phyloP scores from a whole-genome alignment of 2,329 filamentous ascomycete species.

The Diaporthe helianthi region DNA sequence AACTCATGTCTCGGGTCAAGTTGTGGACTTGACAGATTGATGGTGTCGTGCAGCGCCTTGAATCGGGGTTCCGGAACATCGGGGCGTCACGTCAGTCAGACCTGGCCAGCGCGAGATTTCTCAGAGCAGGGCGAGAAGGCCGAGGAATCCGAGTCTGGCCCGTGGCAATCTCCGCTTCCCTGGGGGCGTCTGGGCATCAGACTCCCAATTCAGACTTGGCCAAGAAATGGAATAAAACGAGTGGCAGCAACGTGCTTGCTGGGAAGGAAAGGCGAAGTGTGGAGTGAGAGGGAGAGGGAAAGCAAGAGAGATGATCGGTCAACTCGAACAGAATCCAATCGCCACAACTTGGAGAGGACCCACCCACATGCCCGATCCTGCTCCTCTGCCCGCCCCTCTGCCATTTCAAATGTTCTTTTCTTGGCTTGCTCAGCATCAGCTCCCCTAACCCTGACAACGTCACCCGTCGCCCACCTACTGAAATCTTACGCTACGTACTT shows the following conservation, averaged over 20 bases:
- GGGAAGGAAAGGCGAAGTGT: not conserved
- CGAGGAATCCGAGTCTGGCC: conserved; percentile 10
- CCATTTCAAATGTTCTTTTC: not conserved
- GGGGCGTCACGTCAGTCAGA: conserved; percentile 7
- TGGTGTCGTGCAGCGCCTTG: not conserved
- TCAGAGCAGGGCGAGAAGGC: not conserved
- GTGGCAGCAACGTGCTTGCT: not conserved
- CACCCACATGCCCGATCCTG: conserved; percentile 21
- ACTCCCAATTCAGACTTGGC: not conserved
- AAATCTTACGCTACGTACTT: no score
- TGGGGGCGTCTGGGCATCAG: no score
- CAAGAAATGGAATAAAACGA: not conserved
- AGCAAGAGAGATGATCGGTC: not conserved
- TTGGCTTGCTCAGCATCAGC: not conserved
- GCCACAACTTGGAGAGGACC: not conserved
- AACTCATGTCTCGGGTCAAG: conserved; percentile 28
- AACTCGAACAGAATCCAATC: not conserved
- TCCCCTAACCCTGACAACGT: conserved; percentile 23
- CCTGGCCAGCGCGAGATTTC: conserved; percentile 2
- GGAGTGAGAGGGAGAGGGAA: not conserved
- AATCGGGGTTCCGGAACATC: not conserved
- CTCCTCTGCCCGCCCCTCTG: no score
- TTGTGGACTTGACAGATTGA: not conserved
- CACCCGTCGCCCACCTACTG: not conserved
- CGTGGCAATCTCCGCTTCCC: conserved; percentile 8